Percentiles rank a stretch among this genome's conserved stretches.
Conservation (phyloP, 2,329 filamentous ascomycete genomes). For the Fusarium proliferatum region DNA sequence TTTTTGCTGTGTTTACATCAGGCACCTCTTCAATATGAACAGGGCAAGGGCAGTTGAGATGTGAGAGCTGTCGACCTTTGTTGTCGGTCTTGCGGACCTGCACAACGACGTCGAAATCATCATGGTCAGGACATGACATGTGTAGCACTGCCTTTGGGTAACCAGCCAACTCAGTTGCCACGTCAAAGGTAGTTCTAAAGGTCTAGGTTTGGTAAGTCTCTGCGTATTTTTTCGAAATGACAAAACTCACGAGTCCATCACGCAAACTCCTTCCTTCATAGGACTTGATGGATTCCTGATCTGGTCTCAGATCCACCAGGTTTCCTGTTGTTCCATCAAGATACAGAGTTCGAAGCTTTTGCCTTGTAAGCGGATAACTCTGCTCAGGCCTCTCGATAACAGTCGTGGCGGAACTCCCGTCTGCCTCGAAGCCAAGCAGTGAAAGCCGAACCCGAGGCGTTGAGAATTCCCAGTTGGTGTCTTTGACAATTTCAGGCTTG, state of each 20-base stretch:
- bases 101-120: conserved; percentile 59
- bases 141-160: conserved; percentile 6
- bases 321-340: not conserved
- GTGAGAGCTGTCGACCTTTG: not conserved
- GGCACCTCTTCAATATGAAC: not conserved
- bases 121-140: conserved; percentile 41
- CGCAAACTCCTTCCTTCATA: not conserved
- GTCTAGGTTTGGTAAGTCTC: not conserved
- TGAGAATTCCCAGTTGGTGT: not conserved
- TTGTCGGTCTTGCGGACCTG: conserved; percentile 22
- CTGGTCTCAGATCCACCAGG: not conserved
- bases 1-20: not conserved
- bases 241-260: not conserved
- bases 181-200: not conserved
- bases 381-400: not conserved
- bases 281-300: not conserved
- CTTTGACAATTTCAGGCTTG: not conserved
- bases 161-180: not conserved
- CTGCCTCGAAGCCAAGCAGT: not conserved
- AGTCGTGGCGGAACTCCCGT: not conserved
- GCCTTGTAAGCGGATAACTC: not conserved
- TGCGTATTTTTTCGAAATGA: not conserved
- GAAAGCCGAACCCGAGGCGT: not conserved
- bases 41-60: not conserved
- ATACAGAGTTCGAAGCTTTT: not conserved